Conservation (phyloP, 2,329 filamentous ascomycete genomes). For the Grosmannia huntii region DNA sequence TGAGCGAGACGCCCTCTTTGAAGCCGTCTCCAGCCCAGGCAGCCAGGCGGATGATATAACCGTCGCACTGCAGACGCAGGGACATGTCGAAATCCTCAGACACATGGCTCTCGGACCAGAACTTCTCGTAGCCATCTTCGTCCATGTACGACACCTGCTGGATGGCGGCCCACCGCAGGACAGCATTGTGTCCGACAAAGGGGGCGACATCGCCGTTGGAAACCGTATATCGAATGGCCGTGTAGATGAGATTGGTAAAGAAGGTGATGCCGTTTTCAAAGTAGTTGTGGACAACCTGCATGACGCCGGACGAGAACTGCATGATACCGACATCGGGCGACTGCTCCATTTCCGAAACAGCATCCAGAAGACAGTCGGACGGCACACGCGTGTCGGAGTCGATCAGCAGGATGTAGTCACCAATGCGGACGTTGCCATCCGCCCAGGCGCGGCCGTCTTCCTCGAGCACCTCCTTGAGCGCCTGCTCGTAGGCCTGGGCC, state of each 20-base stretch:
- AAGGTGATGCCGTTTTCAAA: constrained; percentile 60
- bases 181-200: constrained; percentile 70
- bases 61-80: constrained; percentile 57
- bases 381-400: constrained; percentile 73
- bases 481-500: constrained; percentile 49
- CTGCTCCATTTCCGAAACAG: constrained; percentile 71
- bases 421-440: constrained; percentile 73
- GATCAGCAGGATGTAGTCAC: constrained; percentile 70
- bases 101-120: constrained; percentile 70
- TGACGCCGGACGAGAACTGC: constrained; percentile 66
- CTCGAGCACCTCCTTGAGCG: constrained; percentile 53
- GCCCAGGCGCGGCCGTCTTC: constrained; percentile 63
- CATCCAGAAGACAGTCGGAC: constrained; percentile 63
- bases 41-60: constrained; percentile 61
- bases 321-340: constrained; percentile 68
- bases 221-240: constrained; percentile 64
- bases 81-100: constrained; percentile 78
- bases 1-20: constrained; percentile 73
- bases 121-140: constrained; percentile 62
- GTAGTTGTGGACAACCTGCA: constrained; percentile 65
- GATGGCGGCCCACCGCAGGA: constrained; percentile 63
- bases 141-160: constrained; percentile 61
- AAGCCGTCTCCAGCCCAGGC: constrained; percentile 66
- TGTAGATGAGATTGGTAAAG: constrained; percentile 65
- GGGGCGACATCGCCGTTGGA: constrained; percentile 65